phyloP scores from a whole-genome alignment of 1,284 basidiomycete genomes.

The Schizophyllum amplum region DNA sequence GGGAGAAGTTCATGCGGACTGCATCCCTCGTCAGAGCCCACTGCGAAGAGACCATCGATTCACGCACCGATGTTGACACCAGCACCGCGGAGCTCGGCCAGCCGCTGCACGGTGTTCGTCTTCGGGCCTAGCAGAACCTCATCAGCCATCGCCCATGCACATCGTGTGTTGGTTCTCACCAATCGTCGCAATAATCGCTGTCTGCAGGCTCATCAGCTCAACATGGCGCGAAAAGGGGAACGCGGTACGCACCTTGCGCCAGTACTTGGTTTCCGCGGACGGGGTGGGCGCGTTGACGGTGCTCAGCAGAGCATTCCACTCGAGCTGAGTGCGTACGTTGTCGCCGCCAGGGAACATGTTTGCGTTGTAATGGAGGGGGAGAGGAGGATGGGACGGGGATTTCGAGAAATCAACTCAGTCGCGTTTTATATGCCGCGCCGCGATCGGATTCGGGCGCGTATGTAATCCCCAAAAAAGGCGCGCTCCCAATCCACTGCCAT shows the following conservation, averaged over 20 bases:
- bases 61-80: slow-evolving; percentile 92
- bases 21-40: slow-evolving; percentile 8
- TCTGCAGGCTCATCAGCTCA: slow-evolving; percentile 40
- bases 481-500: too few species aligned
- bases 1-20: slow-evolving; percentile 99
- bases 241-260: slow-evolving; percentile 69
- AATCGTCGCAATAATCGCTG: slow-evolving; percentile 94
- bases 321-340: slow-evolving; percentile 60
- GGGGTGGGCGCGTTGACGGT: slow-evolving; percentile 62
- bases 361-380: slow-evolving; percentile 1
- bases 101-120: slow-evolving; percentile 83
- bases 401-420: too few species aligned
- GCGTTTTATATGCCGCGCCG: too few species aligned
- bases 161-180: slow-evolving; percentile 38
- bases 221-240: slow-evolving; percentile 7
- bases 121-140: slow-evolving; percentile 65
- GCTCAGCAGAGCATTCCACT: slow-evolving; percentile 83
- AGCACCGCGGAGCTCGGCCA: slow-evolving; percentile 73
- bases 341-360: slow-evolving; percentile 33
- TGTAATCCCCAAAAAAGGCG: too few species aligned
- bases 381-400: too few species aligned
- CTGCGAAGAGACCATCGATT: slow-evolving; percentile 5
- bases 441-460: too few species aligned
- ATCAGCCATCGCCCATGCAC: slow-evolving; percentile 5
- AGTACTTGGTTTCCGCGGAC: slow-evolving; percentile 72